These are phyloP conservation scores for Fusarium algeriense DNA, from an alignment of 2,329 filamentous ascomycete genomes.

Conservation along the genomic window DNA sequence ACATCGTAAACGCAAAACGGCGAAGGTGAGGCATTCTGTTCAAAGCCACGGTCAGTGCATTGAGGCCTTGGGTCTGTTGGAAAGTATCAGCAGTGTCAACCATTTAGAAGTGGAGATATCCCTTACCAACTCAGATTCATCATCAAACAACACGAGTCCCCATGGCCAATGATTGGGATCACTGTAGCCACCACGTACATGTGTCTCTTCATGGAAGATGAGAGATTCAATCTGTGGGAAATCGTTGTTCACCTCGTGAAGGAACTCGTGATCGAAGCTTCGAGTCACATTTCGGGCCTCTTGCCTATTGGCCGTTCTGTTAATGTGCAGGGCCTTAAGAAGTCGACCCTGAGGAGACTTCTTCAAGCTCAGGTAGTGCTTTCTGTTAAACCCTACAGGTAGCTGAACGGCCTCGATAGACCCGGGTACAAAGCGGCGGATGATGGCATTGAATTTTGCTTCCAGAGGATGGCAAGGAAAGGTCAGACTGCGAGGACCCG, in stretches of 20 bases:
- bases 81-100: not conserved
- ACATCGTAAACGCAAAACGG: not conserved
- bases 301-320: not conserved
- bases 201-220: not conserved
- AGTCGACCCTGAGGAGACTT: fast-evolving
- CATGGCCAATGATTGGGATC: not conserved
- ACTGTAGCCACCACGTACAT: fast-evolving
- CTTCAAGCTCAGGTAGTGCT: not conserved
- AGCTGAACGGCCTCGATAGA: not conserved
- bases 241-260: not conserved
- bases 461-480: not conserved
- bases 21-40: not conserved
- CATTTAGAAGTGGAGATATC: fast-evolving
- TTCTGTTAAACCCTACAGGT: too few species aligned
- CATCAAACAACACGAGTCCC: not conserved
- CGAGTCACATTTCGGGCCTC: fast-evolving
- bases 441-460: not conserved
- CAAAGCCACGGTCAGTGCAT: not conserved
- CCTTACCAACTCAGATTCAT: not conserved
- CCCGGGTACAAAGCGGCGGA: fast-evolving
- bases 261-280: not conserved
- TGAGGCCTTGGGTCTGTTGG: fast-evolving
- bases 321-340: not conserved
- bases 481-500: not conserved
- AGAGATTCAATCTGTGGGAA: not conserved